Conservation (phyloP, 148 eudicot species). For the Camellia lanceoleosa region DNA sequence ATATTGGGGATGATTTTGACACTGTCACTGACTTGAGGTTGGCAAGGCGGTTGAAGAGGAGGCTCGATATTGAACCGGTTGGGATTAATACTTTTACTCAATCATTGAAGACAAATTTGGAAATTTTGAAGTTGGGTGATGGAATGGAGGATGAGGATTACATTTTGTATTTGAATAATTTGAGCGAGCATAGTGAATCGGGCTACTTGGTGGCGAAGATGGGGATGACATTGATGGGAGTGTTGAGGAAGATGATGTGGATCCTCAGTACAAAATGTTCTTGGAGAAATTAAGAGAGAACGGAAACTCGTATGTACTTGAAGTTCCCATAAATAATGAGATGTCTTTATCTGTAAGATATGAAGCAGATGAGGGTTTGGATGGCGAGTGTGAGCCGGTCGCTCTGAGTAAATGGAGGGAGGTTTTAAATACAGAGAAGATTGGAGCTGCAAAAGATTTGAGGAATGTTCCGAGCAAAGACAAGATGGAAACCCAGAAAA, state of each 20-base stretch:
- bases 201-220: neutral
- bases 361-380: conserved; percentile 21
- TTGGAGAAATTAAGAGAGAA: conserved; percentile 24
- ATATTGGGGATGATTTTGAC: neutral
- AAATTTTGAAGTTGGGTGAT: neutral
- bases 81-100: neutral
- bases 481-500: neutral
- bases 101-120: neutral
- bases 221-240: neutral
- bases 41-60: conserved; percentile 19
- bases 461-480: neutral
- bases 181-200: neutral
- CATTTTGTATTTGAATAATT: neutral
- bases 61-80: neutral
- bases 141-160: conserved; percentile 15
- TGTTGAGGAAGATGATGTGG: conserved; percentile 20
- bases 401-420: neutral
- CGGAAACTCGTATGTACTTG: conserved; percentile 35
- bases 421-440: neutral
- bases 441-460: conserved; percentile 6
- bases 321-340: conserved; percentile 20
- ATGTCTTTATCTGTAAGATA: conserved; percentile 26
- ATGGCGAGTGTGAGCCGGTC: conserved; percentile 1
- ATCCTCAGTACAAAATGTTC: conserved; percentile 38
- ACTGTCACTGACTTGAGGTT: neutral